These are phyloP conservation scores for Raffaelea albimanens DNA, from an alignment of 2,329 filamentous ascomycete genomes.

Conservation along the genomic window DNA sequence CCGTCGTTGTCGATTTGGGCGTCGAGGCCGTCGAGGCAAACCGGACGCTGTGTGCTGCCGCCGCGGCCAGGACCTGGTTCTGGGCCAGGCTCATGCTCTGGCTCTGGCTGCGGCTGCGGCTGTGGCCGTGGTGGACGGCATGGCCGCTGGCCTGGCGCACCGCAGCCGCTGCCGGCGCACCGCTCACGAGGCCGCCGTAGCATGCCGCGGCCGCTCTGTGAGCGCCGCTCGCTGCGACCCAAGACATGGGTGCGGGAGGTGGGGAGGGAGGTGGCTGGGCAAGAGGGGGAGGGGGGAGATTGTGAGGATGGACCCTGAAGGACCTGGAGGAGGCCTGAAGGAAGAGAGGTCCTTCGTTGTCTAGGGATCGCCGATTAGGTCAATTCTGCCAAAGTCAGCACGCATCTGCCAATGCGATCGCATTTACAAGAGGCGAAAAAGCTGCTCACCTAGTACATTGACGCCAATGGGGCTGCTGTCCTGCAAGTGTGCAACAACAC, in stretches of 20 bases:
- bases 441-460: too few species aligned
- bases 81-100: neutral
- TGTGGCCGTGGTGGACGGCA: neutral
- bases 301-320: too few species aligned
- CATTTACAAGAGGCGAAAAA: too few species aligned
- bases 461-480: too few species aligned
- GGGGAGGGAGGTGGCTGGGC: neutral
- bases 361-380: too few species aligned
- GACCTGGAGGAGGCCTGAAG: too few species aligned
- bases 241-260: conserved; percentile 5
- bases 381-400: too few species aligned
- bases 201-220: conserved; percentile 9
- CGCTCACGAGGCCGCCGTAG: conserved; percentile 9
- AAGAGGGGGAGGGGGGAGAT: neutral
- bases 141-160: conserved; percentile 1
- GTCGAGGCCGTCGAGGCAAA: conserved; percentile 5
- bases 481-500: too few species aligned
- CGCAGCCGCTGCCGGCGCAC: conserved; percentile 3
- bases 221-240: conserved; percentile 10
- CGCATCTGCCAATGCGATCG: too few species aligned
- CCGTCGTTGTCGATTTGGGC: neutral
- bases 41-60: neutral
- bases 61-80: neutral
- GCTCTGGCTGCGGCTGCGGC: neutral
- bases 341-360: too few species aligned